Base-by-base conservation (phyloP, 768 basidiomycete genomes). In the Kwoniella dendrophila region DNA sequence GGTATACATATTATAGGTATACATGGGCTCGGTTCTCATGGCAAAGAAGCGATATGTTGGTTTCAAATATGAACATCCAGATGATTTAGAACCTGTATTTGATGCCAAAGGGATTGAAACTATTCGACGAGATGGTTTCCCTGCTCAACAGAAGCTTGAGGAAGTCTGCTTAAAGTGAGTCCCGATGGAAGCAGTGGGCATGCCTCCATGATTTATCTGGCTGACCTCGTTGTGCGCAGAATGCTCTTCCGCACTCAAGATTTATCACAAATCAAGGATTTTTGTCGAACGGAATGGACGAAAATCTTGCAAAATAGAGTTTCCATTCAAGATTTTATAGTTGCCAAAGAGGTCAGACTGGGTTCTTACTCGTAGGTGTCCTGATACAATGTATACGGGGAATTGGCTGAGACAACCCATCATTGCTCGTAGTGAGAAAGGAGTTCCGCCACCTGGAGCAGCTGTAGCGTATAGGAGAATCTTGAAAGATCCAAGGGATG, bases 81-180 rank as follows among this genome's bases (percentile, higher is more conserved):
- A 92, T 66, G 90, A 96, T 12, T 76, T 60, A 0, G 86, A 88
- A 47, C 90, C 93, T 1, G 82, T 80, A 0, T 96, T 98, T 69
- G 95, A 99, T 69, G 96, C 93, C 5, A 98, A 99, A 75, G 96
- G 96, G 0, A 97, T 99, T 55, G 96, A 99, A 80, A 97, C 93
- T 1, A 90, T 98, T 30, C 85, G 96, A 4, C 83, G 96, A 61
- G 96, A 99, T 72, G 92, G 92, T 10, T 86, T 96, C 30, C 85
- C 86, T 3, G 96, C 93, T 0, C 90, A 92, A 74, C 85, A 86
- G 71, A 97, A 96, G 81, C 93, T 98, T 86, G 86, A 88, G 1
- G 95, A 98, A 78, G 86, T 83, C 4, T 89, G 88, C 69, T 77
- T 97, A 55, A 96, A 93, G 94, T 95, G 69, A 66, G 83, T 75